These are phyloP conservation scores for Acephala macrosclerotiorum DNA, from an alignment of 2,329 filamentous ascomycete species.

Conservation along the genomic window DNA sequence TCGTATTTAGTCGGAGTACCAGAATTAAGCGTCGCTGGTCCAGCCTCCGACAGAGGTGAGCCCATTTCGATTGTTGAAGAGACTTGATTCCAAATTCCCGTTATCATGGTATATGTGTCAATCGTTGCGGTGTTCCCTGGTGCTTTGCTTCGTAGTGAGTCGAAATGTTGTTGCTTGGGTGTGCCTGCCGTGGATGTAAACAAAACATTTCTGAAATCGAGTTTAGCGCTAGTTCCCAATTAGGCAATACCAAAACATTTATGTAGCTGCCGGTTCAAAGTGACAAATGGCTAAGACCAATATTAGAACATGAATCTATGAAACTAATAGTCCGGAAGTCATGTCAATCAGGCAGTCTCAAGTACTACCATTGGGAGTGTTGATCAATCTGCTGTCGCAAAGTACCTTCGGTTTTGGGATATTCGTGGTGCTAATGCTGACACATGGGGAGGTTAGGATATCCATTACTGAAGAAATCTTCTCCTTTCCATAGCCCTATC, in stretches of 20 bases:
- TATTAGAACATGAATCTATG: too few relatives aligned
- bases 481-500: not conserved
- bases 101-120: conserved; percentile 19
- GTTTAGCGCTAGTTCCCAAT: not conserved
- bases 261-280: too few relatives aligned
- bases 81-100: conserved; percentile 29
- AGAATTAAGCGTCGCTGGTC: conserved; percentile 35
- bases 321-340: too few relatives aligned
- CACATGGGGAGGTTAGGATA: too few relatives aligned
- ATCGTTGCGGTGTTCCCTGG: not conserved
- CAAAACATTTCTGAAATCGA: not conserved
- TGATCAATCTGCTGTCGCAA: too few relatives aligned
- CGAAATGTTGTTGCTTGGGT: conserved; percentile 1
- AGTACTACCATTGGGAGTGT: too few relatives aligned
- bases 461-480: too few relatives aligned
- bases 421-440: too few relatives aligned
- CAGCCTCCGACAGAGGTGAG: conserved; percentile 32
- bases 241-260: conserved; percentile 17
- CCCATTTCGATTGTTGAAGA: conserved; percentile 34
- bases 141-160: conserved; percentile 10
- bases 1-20: conserved; percentile 22
- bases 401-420: too few relatives aligned
- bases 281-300: too few relatives aligned
- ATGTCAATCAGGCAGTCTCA: too few relatives aligned
- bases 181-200: not conserved